A percentile compares a stretch with the other conserved stretches of the same genome.
These are phyloP conservation scores for Colletotrichum incanum DNA, from an alignment of 2,329 filamentous ascomycete species.

Conservation along the genomic window DNA sequence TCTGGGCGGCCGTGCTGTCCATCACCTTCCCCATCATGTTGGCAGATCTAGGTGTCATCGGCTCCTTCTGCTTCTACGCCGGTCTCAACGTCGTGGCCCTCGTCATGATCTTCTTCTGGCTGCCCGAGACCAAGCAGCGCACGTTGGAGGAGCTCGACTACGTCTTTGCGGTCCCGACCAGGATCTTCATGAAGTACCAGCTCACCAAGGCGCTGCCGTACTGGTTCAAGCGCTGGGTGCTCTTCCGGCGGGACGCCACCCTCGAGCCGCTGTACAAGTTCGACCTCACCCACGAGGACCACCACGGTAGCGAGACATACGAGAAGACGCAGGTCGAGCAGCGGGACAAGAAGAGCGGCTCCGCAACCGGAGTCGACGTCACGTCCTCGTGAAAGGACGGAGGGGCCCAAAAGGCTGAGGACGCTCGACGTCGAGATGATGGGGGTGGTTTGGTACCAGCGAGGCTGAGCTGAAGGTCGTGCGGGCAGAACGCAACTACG, in stretches of 20 bases:
- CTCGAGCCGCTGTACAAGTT: conserved; percentile 61
- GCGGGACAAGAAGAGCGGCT: conserved; percentile 50
- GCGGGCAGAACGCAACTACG: conserved; percentile 24
- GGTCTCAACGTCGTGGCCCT: conserved; percentile 70
- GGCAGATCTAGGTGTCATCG: conserved; percentile 48
- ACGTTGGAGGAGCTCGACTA: conserved; percentile 65
- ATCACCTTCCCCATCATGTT: conserved; percentile 68
- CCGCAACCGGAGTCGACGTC: conserved; percentile 8
- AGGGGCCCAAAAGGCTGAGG: not conserved
- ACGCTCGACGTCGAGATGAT: not conserved
- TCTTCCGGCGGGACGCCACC: conserved; percentile 50
- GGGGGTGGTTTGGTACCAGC: not conserved
- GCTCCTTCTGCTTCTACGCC: conserved; percentile 69
- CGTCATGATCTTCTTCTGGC: conserved; percentile 69
- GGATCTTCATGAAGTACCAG: conserved; percentile 53
- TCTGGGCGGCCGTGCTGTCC: conserved; percentile 66
- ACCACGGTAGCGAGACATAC: conserved; percentile 50
- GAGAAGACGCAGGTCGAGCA: conserved; percentile 58
- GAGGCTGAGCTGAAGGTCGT: conserved; percentile 16
- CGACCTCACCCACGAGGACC: conserved; percentile 51
- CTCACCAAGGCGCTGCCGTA: conserved; percentile 52
- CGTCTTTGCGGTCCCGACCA: conserved; percentile 55
- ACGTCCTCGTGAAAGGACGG: conserved; percentile 6
- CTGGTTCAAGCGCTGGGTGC: conserved; percentile 50
- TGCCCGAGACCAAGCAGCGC: conserved; percentile 74